These are phyloP conservation scores for Fusarium fujikuroi DNA, from an alignment of 2,329 filamentous ascomycete species.

Conservation along the genomic window DNA sequence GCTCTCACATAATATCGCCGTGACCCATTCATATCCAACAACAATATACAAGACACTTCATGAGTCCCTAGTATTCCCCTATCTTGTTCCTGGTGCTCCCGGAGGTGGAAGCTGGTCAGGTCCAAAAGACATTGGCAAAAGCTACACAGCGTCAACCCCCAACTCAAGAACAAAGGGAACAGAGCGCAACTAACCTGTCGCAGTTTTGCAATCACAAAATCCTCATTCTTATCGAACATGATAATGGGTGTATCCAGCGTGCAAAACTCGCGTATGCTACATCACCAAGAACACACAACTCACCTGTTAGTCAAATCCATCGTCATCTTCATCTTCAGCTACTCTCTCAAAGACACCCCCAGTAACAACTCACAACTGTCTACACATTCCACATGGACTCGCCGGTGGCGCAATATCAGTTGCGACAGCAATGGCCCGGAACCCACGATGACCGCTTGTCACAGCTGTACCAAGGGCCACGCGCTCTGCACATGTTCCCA, in stretches of 20 bases:
- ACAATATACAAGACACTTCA: neutral
- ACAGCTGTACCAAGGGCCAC: slow-evolving; percentile 88
- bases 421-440: slow-evolving; percentile 85
- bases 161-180: neutral
- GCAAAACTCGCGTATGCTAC: slow-evolving; percentile 81
- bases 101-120: slow-evolving; percentile 66
- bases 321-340: neutral
- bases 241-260: slow-evolving; percentile 77
- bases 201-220: slow-evolving; percentile 75
- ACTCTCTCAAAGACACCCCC: neutral
- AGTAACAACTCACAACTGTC: slow-evolving; percentile 77
- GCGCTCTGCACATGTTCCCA: slow-evolving; percentile 94
- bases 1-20: neutral
- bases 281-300: slow-evolving; percentile 21
- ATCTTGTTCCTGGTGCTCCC: slow-evolving; percentile 11
- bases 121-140: slow-evolving; percentile 75
- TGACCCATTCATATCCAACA: neutral
- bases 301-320: slow-evolving; percentile 21
- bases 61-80: neutral
- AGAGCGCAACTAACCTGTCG: slow-evolving; percentile 64
- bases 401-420: slow-evolving; percentile 78
- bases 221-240: slow-evolving; percentile 89
- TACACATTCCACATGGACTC: slow-evolving; percentile 94
- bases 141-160: slow-evolving; percentile 52
- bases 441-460: slow-evolving; percentile 64